phyloP scores from a whole-genome alignment of 495 filamentous ascomycete genomes.

The Friedmanniomyces endolithicus region DNA sequence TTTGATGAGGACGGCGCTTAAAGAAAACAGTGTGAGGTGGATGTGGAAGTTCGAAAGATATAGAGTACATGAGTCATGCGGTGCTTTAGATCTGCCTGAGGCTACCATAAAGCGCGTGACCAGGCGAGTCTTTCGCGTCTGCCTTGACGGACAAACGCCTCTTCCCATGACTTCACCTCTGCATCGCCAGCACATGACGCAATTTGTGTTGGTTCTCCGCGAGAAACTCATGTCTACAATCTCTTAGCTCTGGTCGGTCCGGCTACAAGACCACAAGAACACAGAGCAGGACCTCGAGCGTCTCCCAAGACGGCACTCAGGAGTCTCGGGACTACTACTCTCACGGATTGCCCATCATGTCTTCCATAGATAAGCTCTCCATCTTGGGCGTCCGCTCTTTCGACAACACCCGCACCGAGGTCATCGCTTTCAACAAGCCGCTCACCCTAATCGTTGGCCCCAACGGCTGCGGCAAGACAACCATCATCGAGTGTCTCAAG shows the following conservation, averaged over 20 bases:
- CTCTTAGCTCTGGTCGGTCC: too few relatives aligned
- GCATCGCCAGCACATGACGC: too few relatives aligned
- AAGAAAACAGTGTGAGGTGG: conserved; percentile 34
- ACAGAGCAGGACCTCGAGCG: too few relatives aligned
- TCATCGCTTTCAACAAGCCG: conserved; percentile 80
- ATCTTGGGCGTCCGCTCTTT: conserved; percentile 73
- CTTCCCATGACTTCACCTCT: too few relatives aligned
- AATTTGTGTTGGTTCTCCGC: too few relatives aligned
- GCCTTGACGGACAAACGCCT: too few relatives aligned
- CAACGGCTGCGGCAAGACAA: conserved; percentile 97
- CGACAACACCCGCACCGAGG: conserved; percentile 59
- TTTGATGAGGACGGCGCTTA: conserved; percentile 86
- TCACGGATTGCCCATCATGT: conserved; percentile 22
- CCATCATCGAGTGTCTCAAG: conserved; percentile 97
- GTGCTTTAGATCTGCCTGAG: too few relatives aligned
- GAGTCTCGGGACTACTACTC: neutral
- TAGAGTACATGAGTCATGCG: neutral
- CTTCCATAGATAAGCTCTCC: conserved; percentile 72
- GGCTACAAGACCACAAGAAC: too few relatives aligned
- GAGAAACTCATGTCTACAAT: too few relatives aligned
- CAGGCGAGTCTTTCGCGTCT: too few relatives aligned
- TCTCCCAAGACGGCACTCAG: neutral
- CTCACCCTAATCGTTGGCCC: conserved; percentile 91
- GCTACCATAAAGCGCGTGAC: too few relatives aligned
- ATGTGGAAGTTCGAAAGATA: conserved; percentile 14